A percentile compares a stretch with the other conserved stretches of the same genome.
Evolutionary conservation across 1,284 basidiomycete species (phyloP).

Genomic region (Phenoliferia sp.): DNA sequence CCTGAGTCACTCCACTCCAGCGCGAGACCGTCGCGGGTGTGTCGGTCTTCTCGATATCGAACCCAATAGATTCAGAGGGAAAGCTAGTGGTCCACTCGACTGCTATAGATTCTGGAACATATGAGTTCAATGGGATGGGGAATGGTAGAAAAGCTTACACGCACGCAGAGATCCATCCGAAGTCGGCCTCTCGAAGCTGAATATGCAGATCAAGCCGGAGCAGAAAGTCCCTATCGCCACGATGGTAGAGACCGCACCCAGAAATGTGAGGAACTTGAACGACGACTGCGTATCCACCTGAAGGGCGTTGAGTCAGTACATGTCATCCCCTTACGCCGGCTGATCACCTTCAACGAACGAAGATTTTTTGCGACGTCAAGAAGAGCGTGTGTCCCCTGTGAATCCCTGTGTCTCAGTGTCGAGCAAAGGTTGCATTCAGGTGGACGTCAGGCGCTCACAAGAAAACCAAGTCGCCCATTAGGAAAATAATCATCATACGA

Average conservation of each 20-base stretch:
- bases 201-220: not conserved
- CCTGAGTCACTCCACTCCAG: too few relatives aligned
- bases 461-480: not conserved
- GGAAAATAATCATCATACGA: not conserved
- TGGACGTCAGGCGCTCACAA: not conserved
- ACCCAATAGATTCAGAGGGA: not conserved
- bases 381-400: not conserved
- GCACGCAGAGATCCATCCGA: not conserved
- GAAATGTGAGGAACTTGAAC: slow-evolving; percentile 3
- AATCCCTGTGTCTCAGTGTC: not conserved
- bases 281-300: not conserved
- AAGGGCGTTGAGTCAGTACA: not conserved
- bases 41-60: not conserved
- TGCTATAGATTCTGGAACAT: not conserved
- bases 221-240: not conserved
- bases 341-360: not conserved
- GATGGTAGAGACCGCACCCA: not conserved
- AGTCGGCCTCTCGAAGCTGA: not conserved
- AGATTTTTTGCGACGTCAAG: not conserved
- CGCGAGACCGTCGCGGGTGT: too few relatives aligned
- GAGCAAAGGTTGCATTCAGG: not conserved
- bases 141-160: not conserved
- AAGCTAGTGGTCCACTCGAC: not conserved
- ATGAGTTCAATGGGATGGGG: not conserved
- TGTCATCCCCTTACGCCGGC: not conserved